Base-by-base conservation (phyloP, 306 rosid species). In the Cajanus cajan region DNA sequence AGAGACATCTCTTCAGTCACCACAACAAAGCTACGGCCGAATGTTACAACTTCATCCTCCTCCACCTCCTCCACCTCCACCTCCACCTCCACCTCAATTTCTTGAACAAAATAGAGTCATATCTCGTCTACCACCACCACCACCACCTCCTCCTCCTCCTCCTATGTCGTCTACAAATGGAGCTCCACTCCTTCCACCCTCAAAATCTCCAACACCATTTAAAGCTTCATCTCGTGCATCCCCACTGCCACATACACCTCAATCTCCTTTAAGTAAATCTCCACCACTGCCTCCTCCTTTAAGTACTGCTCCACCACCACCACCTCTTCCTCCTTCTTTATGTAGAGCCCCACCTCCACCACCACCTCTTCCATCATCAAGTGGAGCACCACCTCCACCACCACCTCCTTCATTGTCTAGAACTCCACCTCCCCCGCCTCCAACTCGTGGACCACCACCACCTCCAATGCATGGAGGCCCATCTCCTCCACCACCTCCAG, bases 401-500 rank as follows among this genome's bases (percentile, higher is more conserved):
- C 80, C 89, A n/a, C 71, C 82, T 28, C 77, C 83, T 8, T 65
- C 45, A 34, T 5, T 40, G 55, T 84, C 52, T 58, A 39, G 50
- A 37, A 9, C 37, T 34, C 77, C 78, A 57, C 59, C 76, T 25
- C 76, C 77, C 3, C 36, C 41, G 31, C 82, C 83, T 40, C 71
- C 71, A 52, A 19, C 28, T 37, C 31, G 16, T 33, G 47, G n/a
- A 63, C 24, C 80, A 47, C 64, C 67, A 2, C 85, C 79, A 0
- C 87, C 89, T 3, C 74, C 81, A 34, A 74, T 33, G 50, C 68
- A 0, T 48, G 84, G 84, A 55, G 82, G 80, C n/a, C 78, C 83
- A 18, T 68, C 84, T 1, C 90, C 79, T 1, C 86, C 88, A 1
- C 89, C 89, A 19, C 73, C 79, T 36, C 84, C 73, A 10, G 83